Evolutionary conservation across 2,329 filamentous ascomycete genomes (phyloP), one percentile per base, ranked within the genome.

Genomic region (Aspergillus sp.): DNA sequence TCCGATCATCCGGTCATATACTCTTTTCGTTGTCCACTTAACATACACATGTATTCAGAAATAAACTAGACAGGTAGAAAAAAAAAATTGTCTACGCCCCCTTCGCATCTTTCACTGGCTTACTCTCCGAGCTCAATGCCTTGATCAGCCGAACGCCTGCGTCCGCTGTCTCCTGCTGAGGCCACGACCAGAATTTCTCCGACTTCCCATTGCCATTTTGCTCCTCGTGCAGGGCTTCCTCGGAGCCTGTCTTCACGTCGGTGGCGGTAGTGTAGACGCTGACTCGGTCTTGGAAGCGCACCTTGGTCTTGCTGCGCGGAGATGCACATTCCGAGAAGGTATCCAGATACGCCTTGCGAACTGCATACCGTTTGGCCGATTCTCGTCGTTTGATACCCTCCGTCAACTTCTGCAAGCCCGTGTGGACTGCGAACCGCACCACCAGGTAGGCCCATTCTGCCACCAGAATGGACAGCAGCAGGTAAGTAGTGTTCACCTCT

Each of bases 371-470:
- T 71, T 95, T 89, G 6, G 87, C 87, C 20, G 90, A 85, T 76
- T 96, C 92, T 71, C 91, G 92, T 68, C 94, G 90, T 58, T 93
- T 79, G 0, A 92, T 91, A 0, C 90, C 90, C 49, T 88, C 92
- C 65, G 96, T 91, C 54, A 96, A 79, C 73, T 92, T 94, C 63
- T 81, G 82, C 57, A 98, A 83, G 0, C 87, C 87, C 53, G 86
- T 84, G 24, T 89, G 84, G 2, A 96, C 89, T 1, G 82, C 82
- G 62, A 88, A 83, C 67, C 92, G 88, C 7, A 90, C 83, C 3
- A 86, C 80, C 9, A 97, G 84, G 72, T 96, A 97, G 9, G 91
- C 78, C 73, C 97, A 93, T 73, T 98, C 94, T 0, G 91, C 87
- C 58, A 93, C 81, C 63, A 97, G 84, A 59, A 98, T 86, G 29